Evolutionary conservation across 1,284 basidiomycete species (phyloP).

Genomic region (Trametes versicolor): DNA sequence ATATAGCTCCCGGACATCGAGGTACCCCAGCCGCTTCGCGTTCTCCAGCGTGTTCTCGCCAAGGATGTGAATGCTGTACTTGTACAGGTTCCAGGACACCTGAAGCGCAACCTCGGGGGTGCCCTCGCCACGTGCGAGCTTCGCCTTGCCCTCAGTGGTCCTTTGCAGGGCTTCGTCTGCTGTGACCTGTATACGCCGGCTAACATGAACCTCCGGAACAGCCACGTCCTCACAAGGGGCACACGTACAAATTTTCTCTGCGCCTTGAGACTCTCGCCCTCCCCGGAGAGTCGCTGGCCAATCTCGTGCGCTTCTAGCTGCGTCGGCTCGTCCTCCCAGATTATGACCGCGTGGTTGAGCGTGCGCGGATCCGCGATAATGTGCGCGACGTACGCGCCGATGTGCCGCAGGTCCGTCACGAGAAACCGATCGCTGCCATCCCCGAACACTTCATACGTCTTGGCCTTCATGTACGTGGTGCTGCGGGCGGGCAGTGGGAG

Average conservation of each 20-base stretch:
- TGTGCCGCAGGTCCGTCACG: conserved; percentile 29
- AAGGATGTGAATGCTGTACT: conserved; percentile 34
- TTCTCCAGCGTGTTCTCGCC: conserved; percentile 36
- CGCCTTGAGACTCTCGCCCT: no score
- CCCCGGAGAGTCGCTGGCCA: conserved; percentile 14
- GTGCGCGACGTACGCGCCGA: conserved; percentile 36
- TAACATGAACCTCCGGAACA: no score
- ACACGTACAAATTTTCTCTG: no score
- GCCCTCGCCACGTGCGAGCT: not conserved
- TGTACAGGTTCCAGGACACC: conserved; percentile 28
- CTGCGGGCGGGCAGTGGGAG: conserved; percentile 20
- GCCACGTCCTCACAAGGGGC: not conserved
- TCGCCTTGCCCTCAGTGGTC: no score
- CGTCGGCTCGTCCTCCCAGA: conserved; percentile 41
- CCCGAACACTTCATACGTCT: conserved; percentile 20
- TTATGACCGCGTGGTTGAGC: conserved; percentile 39
- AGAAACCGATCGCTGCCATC: conserved; percentile 29
- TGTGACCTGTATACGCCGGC: not conserved
- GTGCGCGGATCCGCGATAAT: conserved; percentile 40
- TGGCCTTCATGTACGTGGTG: not conserved
- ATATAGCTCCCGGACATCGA: conserved; percentile 39
- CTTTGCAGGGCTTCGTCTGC: no score
- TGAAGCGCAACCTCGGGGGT: not conserved
- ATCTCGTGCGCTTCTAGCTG: conserved; percentile 29
- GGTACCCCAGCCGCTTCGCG: conserved; percentile 36